Percentiles rank a stretch among this genome's conserved stretches.
Conservation (phyloP, 306 rosid species). For the Dryas drummondii region DNA sequence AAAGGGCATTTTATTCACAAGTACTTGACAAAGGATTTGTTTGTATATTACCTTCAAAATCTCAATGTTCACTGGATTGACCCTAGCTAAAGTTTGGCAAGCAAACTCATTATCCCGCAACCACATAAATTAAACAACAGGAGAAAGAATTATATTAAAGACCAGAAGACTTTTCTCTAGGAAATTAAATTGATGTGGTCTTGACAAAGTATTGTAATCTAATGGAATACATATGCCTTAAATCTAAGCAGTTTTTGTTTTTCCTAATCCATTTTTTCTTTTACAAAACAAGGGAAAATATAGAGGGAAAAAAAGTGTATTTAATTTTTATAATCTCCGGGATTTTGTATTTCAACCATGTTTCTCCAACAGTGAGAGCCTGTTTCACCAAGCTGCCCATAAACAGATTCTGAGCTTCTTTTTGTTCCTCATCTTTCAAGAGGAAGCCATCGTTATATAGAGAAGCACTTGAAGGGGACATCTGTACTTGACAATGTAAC, state of each 20-base stretch:
- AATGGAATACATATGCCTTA: slow-evolving; percentile 6
- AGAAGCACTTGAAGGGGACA: slow-evolving; percentile 75
- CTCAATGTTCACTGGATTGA: slow-evolving; percentile 92
- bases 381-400: slow-evolving; percentile 55
- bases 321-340: slow-evolving; percentile 74
- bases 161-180: not conserved
- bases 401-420: slow-evolving; percentile 33
- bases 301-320: not conserved
- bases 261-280: no score
- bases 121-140: slow-evolving; percentile 12
- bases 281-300: not conserved
- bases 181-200: not conserved
- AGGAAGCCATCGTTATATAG: slow-evolving; percentile 67
- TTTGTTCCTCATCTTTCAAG: slow-evolving; percentile 58
- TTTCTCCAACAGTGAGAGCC: no score
- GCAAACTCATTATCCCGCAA: slow-evolving; percentile 86
- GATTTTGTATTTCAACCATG: no score
- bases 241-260: not conserved
- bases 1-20: not conserved
- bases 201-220: no score
- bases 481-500: slow-evolving; percentile 76
- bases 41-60: slow-evolving; percentile 60
- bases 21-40: slow-evolving; percentile 7
- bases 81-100: slow-evolving; percentile 83
- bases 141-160: slow-evolving; percentile 9